Evolutionary conservation across 352 stramenopile species (phyloP).

Genomic region (Phytophthora sp.): DNA sequence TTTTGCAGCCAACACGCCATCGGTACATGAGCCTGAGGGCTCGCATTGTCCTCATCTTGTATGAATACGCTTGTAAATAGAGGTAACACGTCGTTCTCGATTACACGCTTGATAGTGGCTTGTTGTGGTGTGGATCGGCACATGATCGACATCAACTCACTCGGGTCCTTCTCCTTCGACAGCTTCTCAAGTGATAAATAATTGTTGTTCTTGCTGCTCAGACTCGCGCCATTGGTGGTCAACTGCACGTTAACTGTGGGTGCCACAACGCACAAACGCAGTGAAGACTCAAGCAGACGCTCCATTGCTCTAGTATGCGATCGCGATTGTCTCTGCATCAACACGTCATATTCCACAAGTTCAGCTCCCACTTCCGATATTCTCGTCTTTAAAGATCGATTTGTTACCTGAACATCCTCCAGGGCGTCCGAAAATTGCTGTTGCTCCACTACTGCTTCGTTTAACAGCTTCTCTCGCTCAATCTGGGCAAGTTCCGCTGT

Average conservation of each 20-base stretch:
- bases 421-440: slow-evolving; percentile 11
- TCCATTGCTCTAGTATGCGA: slow-evolving; percentile 42
- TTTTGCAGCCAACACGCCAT: slow-evolving; percentile 61
- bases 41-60: slow-evolving; percentile 42
- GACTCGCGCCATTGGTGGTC: slow-evolving; percentile 38
- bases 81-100: slow-evolving; percentile 74
- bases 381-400: slow-evolving; percentile 12
- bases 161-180: neutral
- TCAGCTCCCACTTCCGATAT: slow-evolving; percentile 25
- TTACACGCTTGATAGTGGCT: slow-evolving; percentile 57
- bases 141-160: slow-evolving; percentile 12
- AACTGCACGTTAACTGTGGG: slow-evolving; percentile 85
- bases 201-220: neutral
- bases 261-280: slow-evolving; percentile 82
- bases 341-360: slow-evolving; percentile 10
- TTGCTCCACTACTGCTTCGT: slow-evolving; percentile 9
- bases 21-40: slow-evolving; percentile 33
- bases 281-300: slow-evolving; percentile 46
- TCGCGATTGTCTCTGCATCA: slow-evolving; percentile 38
- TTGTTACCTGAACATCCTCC: slow-evolving; percentile 6
- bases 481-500: neutral
- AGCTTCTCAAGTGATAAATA: neutral
- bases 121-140: slow-evolving; percentile 40
- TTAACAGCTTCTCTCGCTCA: slow-evolving; percentile 6
- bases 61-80: slow-evolving; percentile 59